Conservation (phyloP, 192 early-diverging fungal species). For the Pecoramyces ruminantium region DNA sequence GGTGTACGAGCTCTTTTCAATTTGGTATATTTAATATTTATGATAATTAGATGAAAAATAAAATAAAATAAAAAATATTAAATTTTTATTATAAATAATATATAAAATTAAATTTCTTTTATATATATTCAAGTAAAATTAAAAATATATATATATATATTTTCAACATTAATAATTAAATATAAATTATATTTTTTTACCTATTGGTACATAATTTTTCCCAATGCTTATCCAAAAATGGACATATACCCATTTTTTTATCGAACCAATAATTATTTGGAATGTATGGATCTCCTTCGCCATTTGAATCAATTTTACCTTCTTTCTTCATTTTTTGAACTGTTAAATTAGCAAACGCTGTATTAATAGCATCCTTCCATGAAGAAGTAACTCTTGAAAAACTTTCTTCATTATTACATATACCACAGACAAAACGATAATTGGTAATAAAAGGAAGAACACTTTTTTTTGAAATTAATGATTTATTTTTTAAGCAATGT, state of each 20-base stretch:
- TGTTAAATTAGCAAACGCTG: slow-evolving; percentile 41
- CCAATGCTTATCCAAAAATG: slow-evolving; percentile 48
- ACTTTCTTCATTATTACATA: slow-evolving; percentile 17
- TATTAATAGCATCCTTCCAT: slow-evolving; percentile 48
- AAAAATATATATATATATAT: no score
- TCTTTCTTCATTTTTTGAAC: slow-evolving; percentile 23
- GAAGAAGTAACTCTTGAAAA: slow-evolving; percentile 38
- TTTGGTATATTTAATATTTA: no score
- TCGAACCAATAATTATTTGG: slow-evolving; percentile 38
- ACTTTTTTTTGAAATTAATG: slow-evolving; percentile 13
- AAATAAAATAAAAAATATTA: no score
- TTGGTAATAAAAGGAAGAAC: slow-evolving; percentile 42
- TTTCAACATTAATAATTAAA: no score
- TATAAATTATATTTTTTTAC: no score
- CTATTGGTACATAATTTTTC: slow-evolving; percentile 42
- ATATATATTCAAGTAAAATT: no score
- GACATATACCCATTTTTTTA: slow-evolving; percentile 39
- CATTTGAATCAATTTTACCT: slow-evolving; percentile 11
- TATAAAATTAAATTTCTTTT: no score
- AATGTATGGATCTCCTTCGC: slow-evolving; percentile 11
- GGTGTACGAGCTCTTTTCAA: slow-evolving; percentile 17
- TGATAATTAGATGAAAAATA: no score
- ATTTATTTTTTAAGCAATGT: slow-evolving; percentile 17
- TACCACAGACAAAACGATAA: slow-evolving; percentile 32
- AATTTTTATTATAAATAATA: no score